Conservation (phyloP, 1,284 basidiomycete genomes). For the Ceratobasidium sp. region DNA sequence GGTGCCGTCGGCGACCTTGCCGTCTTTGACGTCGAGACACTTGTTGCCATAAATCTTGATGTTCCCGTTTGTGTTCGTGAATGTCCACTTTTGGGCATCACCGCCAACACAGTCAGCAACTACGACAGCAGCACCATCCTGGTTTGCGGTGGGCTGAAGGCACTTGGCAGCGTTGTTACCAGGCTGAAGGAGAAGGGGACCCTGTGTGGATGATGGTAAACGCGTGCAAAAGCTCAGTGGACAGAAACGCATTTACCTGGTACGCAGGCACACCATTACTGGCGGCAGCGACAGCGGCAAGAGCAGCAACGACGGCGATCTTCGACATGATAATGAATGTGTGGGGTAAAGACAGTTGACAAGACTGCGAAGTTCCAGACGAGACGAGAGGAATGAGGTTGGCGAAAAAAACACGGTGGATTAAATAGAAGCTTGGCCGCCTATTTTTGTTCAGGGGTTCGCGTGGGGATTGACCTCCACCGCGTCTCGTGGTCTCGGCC, state of each 20-base stretch:
- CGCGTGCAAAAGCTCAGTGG: too few species aligned
- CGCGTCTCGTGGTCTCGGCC: neutral
- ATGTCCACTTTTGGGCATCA: constrained; percentile 21
- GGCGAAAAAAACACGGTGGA: neutral
- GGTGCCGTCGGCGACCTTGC: constrained; percentile 11
- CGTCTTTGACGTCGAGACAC: constrained; percentile 31
- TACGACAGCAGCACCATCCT: constrained; percentile 14
- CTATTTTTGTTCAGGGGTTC: neutral
- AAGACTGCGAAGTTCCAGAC: neutral
- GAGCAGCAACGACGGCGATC: constrained; percentile 5
- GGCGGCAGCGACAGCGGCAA: constrained; percentile 21
- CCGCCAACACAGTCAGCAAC: constrained; percentile 19
- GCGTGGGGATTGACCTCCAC: neutral
- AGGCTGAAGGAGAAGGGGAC: neutral
- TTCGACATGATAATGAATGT: constrained; percentile 7
- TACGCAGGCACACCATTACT: constrained; percentile 7
- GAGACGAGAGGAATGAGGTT: neutral
- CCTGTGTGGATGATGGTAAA: too few species aligned
- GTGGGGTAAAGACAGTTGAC: neutral
- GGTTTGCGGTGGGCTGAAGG: constrained; percentile 23
- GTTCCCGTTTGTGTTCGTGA: neutral
- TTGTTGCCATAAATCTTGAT: constrained; percentile 33
- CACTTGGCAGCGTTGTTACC: constrained; percentile 15
- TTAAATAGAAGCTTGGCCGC: neutral
- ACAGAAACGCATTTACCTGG: neutral